Conservation (phyloP, 768 basidiomycete genomes). For the Scleroderma citrinum region DNA sequence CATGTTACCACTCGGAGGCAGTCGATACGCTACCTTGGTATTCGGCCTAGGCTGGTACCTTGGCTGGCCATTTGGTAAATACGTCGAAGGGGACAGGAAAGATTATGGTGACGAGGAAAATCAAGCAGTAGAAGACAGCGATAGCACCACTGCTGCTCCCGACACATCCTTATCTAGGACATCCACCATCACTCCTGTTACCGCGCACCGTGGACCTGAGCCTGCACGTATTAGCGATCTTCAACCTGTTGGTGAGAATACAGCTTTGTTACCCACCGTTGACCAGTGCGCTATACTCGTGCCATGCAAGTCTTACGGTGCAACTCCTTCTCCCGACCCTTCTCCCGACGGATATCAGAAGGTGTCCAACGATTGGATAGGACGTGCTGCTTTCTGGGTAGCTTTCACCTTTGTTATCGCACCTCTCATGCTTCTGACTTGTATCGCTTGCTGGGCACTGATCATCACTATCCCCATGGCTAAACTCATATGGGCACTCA, state of each 20-base stretch:
- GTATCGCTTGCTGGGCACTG: slow-evolving; percentile 89
- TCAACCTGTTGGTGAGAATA: slow-evolving; percentile 37
- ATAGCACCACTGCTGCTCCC: slow-evolving; percentile 14
- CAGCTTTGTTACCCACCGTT: slow-evolving; percentile 36
- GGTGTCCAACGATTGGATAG: slow-evolving; percentile 46
- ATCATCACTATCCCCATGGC: slow-evolving; percentile 98
- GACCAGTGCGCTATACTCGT: slow-evolving; percentile 29
- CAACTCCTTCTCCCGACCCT: slow-evolving; percentile 34
- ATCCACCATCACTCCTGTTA: slow-evolving; percentile 40
- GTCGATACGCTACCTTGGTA: slow-evolving; percentile 76
- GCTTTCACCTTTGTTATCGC: slow-evolving; percentile 72
- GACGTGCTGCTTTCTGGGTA: slow-evolving; percentile 79
- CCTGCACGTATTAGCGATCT: slow-evolving; percentile 2
- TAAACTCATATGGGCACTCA: slow-evolving; percentile 91
- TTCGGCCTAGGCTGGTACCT: slow-evolving; percentile 96
- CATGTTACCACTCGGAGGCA: slow-evolving; percentile 74
- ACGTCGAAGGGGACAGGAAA: slow-evolving; percentile 78
- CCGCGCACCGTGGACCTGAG: slow-evolving; percentile 16
- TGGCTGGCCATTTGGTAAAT: slow-evolving; percentile 98
- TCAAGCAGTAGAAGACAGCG: slow-evolving; percentile 17
- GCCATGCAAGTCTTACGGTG: slow-evolving; percentile 66
- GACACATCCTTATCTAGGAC: slow-evolving; percentile 37
- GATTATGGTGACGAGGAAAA: slow-evolving; percentile 37
- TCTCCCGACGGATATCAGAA: slow-evolving; percentile 15
- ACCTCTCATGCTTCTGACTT: slow-evolving; percentile 83